Percentiles rank a stretch among this genome's conserved stretches.
phyloP scores from a whole-genome alignment of 805 yeast species.

The Zygoascus ofunaensis region DNA sequence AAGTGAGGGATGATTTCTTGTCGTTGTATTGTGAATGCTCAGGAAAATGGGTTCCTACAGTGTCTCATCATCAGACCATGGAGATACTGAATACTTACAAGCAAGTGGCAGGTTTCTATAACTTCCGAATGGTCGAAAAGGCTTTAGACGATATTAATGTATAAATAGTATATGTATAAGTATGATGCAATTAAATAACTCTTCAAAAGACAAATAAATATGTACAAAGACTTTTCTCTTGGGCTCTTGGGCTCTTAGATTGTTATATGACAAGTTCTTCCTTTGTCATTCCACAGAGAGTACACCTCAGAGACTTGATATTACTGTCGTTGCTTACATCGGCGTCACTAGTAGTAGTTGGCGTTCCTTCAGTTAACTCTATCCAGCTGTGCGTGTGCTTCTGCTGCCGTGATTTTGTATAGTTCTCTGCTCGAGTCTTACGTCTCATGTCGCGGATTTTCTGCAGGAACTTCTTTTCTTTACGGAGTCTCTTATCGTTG shows the following conservation, averaged over 20 bases:
- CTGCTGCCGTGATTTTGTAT: slow-evolving; percentile 51
- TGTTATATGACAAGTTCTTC: slow-evolving; percentile 59
- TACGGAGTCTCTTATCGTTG: slow-evolving; percentile 55
- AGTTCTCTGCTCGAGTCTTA: slow-evolving; percentile 85
- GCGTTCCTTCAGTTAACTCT: slow-evolving; percentile 18
- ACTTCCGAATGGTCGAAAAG: slow-evolving; percentile 46
- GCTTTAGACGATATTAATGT: slow-evolving; percentile 3
- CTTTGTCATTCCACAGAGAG: slow-evolving; percentile 73
- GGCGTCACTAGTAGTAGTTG: background rate
- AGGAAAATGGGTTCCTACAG: slow-evolving; percentile 67
- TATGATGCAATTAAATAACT: too few relatives aligned
- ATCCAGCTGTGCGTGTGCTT: slow-evolving; percentile 40
- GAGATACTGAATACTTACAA: slow-evolving; percentile 41
- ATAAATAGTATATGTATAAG: background rate
- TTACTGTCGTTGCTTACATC: slow-evolving; percentile 33
- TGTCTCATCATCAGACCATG: slow-evolving; percentile 37
- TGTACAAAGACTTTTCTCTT: too few relatives aligned
- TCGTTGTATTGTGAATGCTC: slow-evolving; percentile 77
- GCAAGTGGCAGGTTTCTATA: slow-evolving; percentile 52
- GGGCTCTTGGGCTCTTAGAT: too few relatives aligned
- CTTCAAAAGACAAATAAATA: too few relatives aligned
- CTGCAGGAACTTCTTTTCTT: slow-evolving; percentile 71
- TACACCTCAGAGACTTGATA: slow-evolving; percentile 50
- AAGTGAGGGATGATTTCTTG: slow-evolving; percentile 57
- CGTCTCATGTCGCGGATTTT: slow-evolving; percentile 80